These are phyloP conservation scores for Pseudogymnoascus sp. DNA, from an alignment of 2,329 filamentous ascomycete species.

Conservation along the genomic window DNA sequence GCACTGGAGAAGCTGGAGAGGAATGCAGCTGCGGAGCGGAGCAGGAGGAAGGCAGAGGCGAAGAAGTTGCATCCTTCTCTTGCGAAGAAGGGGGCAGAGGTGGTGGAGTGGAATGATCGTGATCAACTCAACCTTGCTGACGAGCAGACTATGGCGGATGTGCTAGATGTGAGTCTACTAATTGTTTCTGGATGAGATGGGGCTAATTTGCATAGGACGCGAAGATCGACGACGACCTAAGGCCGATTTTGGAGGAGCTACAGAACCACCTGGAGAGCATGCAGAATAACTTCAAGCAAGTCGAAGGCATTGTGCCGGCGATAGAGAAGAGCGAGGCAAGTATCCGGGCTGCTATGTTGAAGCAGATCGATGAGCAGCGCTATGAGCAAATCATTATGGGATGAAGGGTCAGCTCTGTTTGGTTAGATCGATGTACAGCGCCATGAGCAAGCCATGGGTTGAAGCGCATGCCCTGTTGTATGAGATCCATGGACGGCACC, in stretches of 20 bases:
- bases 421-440: neutral
- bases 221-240: constrained; percentile 22
- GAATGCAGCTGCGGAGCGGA: constrained; percentile 48
- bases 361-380: constrained; percentile 21
- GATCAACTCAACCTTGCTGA: constrained; percentile 14
- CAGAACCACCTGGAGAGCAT: constrained; percentile 28
- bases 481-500: neutral
- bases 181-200: neutral
- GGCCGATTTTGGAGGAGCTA: constrained; percentile 22
- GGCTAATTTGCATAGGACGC: neutral
- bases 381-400: constrained; percentile 28
- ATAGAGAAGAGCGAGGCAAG: constrained; percentile 25
- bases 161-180: constrained; percentile 3
- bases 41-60: constrained; percentile 39
- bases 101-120: constrained; percentile 16
- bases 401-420: constrained; percentile 7
- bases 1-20: constrained; percentile 43
- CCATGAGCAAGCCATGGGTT: neutral
- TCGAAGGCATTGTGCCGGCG: constrained; percentile 24
- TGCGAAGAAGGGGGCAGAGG: constrained; percentile 13
- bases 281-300: constrained; percentile 26
- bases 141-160: neutral
- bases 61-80: constrained; percentile 28
- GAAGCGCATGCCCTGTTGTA: neutral
- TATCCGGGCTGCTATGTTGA: constrained; percentile 26